These are phyloP conservation scores for Aspergillus ochraceoroseus DNA, from an alignment of 2,329 filamentous ascomycete species.

Conservation along the genomic window DNA sequence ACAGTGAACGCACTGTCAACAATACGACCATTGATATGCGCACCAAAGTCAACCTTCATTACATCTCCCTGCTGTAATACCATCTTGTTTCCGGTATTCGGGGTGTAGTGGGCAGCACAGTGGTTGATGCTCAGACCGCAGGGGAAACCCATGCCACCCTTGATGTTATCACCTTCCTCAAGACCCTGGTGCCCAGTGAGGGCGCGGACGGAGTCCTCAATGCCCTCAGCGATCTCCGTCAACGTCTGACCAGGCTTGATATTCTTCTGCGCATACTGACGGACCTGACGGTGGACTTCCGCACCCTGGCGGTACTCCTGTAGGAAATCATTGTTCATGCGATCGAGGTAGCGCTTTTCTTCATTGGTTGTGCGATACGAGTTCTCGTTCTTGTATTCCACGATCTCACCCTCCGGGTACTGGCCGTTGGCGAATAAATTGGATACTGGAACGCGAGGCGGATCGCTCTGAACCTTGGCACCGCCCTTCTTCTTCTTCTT, in stretches of 20 bases:
- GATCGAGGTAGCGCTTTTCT: constrained; percentile 77
- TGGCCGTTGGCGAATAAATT: constrained; percentile 66
- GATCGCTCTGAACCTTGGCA: constrained; percentile 67
- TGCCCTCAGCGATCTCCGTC: constrained; percentile 79
- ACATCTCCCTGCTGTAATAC: constrained; percentile 62
- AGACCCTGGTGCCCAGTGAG: constrained; percentile 72
- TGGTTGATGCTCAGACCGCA: constrained; percentile 79
- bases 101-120: constrained; percentile 80
- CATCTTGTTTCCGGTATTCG: constrained; percentile 80
- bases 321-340: constrained; percentile 73
- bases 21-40: constrained; percentile 65
- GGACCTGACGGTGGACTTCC: constrained; percentile 84
- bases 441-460: constrained; percentile 68
- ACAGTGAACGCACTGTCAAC: constrained; percentile 68
- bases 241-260: constrained; percentile 77
- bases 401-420: constrained; percentile 74
- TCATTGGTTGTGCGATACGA: constrained; percentile 72
- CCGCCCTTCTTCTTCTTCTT: constrained; percentile 61
- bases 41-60: constrained; percentile 69
- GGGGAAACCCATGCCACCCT: constrained; percentile 80
- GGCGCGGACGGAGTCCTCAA: constrained; percentile 74
- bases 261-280: constrained; percentile 73
- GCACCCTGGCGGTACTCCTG: constrained; percentile 76
- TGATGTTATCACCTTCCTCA: constrained; percentile 70
- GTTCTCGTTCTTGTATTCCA: constrained; percentile 74